A percentile compares a stretch with the other conserved stretches of the same genome.
Conservation (phyloP, 1,284 basidiomycete species). For the Trametes polyzona region DNA sequence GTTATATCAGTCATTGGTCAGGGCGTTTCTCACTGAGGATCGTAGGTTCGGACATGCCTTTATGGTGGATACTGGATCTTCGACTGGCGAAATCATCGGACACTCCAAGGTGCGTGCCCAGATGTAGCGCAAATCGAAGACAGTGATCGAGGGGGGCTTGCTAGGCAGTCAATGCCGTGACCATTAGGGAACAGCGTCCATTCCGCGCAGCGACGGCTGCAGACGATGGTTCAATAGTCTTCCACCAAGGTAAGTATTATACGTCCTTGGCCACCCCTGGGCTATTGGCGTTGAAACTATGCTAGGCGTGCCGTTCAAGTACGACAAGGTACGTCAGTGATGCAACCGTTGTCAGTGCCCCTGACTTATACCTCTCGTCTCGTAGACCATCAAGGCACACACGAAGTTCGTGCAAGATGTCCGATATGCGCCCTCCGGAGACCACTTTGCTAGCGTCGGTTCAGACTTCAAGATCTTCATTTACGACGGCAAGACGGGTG, state of each 20-base stretch:
- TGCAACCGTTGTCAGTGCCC: not conserved
- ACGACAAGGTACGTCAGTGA: conserved; percentile 64
- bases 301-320: conserved; percentile 86
- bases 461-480: conserved; percentile 91
- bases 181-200: conserved; percentile 89
- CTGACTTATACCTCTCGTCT: not conserved
- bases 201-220: conserved; percentile 89
- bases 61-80: conserved; percentile 86
- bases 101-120: conserved; percentile 78
- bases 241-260: conserved; percentile 72
- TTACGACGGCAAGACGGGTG: conserved; percentile 92
- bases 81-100: conserved; percentile 92
- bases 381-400: conserved; percentile 84
- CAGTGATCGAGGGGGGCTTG: too few species aligned
- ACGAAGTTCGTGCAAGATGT: conserved; percentile 96
- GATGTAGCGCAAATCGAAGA: not conserved
- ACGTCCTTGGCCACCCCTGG: not conserved
- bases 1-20: conserved; percentile 26
- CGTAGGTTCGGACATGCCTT: conserved; percentile 85
- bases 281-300: conserved; percentile 24
- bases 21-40: not conserved
- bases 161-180: conserved; percentile 86
- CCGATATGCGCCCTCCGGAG: conserved; percentile 80
- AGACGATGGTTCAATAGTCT: conserved; percentile 84
- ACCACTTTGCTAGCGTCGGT: conserved; percentile 88